phyloP scores from a whole-genome alignment of 2,329 filamentous ascomycete genomes.

The Zopfia rhizophila region DNA sequence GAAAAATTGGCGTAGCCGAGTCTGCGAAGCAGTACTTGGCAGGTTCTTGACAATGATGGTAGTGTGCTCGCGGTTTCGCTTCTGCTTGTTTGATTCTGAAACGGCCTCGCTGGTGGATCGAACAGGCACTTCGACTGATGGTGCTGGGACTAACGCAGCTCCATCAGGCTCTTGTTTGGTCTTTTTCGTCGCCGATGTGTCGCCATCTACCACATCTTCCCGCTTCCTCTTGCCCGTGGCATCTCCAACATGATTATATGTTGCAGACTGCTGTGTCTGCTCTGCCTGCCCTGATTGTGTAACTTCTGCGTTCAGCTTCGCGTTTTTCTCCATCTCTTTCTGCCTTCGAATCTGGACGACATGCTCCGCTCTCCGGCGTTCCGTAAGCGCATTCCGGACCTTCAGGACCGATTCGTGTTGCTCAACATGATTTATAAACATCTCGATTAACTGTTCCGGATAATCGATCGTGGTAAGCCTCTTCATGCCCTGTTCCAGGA shows the following conservation, averaged over 20 bases:
- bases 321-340: constrained; percentile 68
- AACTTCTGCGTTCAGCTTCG: constrained; percentile 62
- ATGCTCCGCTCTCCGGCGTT: constrained; percentile 70
- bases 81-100: constrained; percentile 57
- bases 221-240: constrained; percentile 76
- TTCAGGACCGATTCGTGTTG: constrained; percentile 85
- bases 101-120: constrained; percentile 47
- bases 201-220: constrained; percentile 64
- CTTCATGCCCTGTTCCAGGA: constrained; percentile 77
- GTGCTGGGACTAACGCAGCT: constrained; percentile 8
- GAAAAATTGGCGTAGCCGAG: constrained; percentile 87
- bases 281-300: no score
- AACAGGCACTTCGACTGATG: constrained; percentile 27
- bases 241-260: constrained; percentile 55
- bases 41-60: constrained; percentile 84
- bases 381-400: constrained; percentile 77
- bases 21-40: constrained; percentile 74
- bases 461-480: constrained; percentile 73
- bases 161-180: constrained; percentile 59
- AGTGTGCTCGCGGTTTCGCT: constrained; percentile 90
- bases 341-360: constrained; percentile 66
- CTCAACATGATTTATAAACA: constrained; percentile 84
- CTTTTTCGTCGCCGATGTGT: constrained; percentile 73
- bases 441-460: constrained; percentile 79
- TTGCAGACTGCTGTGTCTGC: constrained; percentile 25